Evolutionary conservation across 306 rosid genomes (phyloP), one percentile per base, ranked within the genome.

Genomic region (Oemleria cerasiformis): DNA sequence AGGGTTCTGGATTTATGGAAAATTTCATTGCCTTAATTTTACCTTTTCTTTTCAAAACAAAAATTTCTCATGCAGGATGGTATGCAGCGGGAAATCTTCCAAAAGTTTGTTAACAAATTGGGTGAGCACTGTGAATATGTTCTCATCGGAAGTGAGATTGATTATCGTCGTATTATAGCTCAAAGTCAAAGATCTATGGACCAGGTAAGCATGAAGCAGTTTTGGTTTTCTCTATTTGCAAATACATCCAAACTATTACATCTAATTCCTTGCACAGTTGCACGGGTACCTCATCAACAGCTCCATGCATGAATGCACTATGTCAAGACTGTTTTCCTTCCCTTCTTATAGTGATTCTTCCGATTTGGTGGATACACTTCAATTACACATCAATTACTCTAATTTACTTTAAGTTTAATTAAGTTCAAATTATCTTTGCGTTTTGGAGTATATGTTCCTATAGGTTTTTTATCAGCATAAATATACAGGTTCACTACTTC

Each of bases 81-180:
- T 54, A 93, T 93, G 98, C 97, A 88, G 75, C 74, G 63, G 74
- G 90, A 91, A 77, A 81, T 91, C 73, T 93, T 93, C 78, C 82
- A 80, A 60, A 84, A 89, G 39, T 92, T 93, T 60, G 71, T 93
- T 55, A 54, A 84, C 71, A 88, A 91, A 78, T 82, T 93, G 87
- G 86, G 81, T 61, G 63, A 86, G 71, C 98, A 91, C 70, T 91
- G 96, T 78, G 82, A 91, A 72, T 86, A 73, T 62, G 86, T 88
- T 77, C 77, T 86, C 44, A 78, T 93, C 34, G 96, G 97, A 58
- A 86, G 98, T 79, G 94, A 93, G 76, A 83, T 93, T 79, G 98
- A 93, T 80, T 93, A 93, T 68, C 94, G 97, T 44, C 96, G 98
- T 77, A 72, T 84, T 73, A 82, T 93, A 64, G 94, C 92, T 19